These are phyloP conservation scores for Trichophyton schoenleinii DNA, from an alignment of 2,329 filamentous ascomycete genomes.

Conservation along the genomic window DNA sequence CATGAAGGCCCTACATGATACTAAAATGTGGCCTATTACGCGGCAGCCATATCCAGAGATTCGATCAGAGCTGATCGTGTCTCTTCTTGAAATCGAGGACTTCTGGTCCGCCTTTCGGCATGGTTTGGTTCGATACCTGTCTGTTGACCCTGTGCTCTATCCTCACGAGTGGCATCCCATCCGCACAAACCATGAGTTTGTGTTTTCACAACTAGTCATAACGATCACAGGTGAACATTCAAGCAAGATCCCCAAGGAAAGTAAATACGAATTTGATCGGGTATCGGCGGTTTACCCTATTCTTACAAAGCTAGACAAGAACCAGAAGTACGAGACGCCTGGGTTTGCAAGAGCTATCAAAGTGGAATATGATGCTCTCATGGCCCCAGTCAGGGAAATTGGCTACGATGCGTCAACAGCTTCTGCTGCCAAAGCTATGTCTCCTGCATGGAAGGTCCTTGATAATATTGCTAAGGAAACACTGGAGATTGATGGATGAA, in stretches of 20 bases:
- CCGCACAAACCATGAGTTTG: conserved; percentile 37
- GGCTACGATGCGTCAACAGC: background rate
- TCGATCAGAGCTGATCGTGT: conserved; percentile 41
- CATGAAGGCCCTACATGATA: conserved; percentile 30
- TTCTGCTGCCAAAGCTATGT: conserved; percentile 20
- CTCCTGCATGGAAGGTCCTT: conserved; percentile 38
- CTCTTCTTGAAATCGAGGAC: conserved; percentile 32
- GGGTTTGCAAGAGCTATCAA: conserved; percentile 20
- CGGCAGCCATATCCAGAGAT: conserved; percentile 45
- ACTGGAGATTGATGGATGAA: conserved; percentile 6
- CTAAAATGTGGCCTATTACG: conserved; percentile 35
- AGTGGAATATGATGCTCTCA: conserved; percentile 19
- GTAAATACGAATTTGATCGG: conserved; percentile 20
- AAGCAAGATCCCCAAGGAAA: conserved; percentile 8
- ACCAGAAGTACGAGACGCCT: conserved; percentile 20
- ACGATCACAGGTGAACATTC: conserved; percentile 12
- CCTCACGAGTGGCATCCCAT: conserved; percentile 40
- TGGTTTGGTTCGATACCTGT: conserved; percentile 39
- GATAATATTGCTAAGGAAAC: conserved; percentile 24
- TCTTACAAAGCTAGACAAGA: conserved; percentile 19
- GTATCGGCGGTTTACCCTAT: conserved; percentile 26
- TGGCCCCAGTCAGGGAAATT: background rate
- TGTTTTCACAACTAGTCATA: conserved; percentile 22
- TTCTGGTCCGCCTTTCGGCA: conserved; percentile 41
- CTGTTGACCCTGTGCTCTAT: conserved; percentile 41